Percentiles rank a stretch among this genome's conserved stretches.
phyloP scores from a whole-genome alignment of 2,329 filamentous ascomycete genomes.

The Aureobasidium sp. region DNA sequence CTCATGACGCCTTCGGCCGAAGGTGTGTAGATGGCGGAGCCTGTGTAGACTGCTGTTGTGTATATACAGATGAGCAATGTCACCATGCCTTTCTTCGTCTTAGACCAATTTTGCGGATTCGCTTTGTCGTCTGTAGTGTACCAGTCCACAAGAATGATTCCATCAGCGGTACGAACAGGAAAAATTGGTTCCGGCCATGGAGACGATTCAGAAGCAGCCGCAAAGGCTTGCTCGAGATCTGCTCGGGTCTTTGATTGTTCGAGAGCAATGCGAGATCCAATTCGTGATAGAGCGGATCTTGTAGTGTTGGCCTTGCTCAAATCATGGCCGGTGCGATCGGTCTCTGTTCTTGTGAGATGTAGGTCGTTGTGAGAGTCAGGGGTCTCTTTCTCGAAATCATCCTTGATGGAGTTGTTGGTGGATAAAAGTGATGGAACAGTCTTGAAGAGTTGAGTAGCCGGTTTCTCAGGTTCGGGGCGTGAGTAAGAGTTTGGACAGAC shows the following conservation, averaged over 20 bases:
- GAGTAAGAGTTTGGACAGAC: constrained; percentile 41
- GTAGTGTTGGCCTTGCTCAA: constrained; percentile 2
- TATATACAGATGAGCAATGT: constrained; percentile 33
- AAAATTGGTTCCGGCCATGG: constrained; percentile 12
- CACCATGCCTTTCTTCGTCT: constrained; percentile 37
- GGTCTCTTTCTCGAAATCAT: neutral
- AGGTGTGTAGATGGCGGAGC: constrained; percentile 44
- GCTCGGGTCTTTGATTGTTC: constrained; percentile 15
- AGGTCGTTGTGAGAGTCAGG: neutral
- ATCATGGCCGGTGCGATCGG: neutral
- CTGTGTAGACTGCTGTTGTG: constrained; percentile 33
- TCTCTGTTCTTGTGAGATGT: constrained; percentile 13
- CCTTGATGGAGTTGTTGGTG: neutral
- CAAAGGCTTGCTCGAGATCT: constrained; percentile 6
- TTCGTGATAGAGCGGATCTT: constrained; percentile 6
- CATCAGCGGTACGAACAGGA: constrained; percentile 39
- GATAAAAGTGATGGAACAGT: neutral
- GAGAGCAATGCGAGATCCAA: constrained; percentile 7
- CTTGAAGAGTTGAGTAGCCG: neutral
- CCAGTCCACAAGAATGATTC: constrained; percentile 46
- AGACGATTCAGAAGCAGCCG: constrained; percentile 13
- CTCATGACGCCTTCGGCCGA: constrained; percentile 41
- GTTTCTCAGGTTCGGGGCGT: constrained; percentile 16
- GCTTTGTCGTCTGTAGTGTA: constrained; percentile 48
- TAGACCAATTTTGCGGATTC: constrained; percentile 51